These are phyloP conservation scores for Nakaseomyces uthaithaninus DNA, from an alignment of 1,139 yeast genomes.

Conservation along the genomic window DNA sequence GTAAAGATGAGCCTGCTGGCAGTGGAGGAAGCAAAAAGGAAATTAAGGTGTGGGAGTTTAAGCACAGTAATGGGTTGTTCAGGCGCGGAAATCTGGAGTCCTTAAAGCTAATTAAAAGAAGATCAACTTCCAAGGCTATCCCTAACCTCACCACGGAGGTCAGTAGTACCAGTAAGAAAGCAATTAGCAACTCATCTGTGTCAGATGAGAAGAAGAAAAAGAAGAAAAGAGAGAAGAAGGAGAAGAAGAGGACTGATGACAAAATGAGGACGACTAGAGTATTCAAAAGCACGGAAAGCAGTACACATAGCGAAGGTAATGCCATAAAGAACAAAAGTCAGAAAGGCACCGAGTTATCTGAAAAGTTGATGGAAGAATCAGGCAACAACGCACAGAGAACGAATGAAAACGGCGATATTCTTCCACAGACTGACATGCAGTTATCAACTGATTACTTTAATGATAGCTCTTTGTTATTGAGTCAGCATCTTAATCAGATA, in stretches of 20 bases:
- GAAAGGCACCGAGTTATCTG: background rate
- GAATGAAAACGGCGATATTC: background rate
- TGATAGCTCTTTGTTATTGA: background rate
- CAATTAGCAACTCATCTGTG: too few species aligned
- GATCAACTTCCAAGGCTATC: conserved; percentile 43
- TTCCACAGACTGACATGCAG: background rate
- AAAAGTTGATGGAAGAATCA: too few species aligned
- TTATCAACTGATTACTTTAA: background rate
- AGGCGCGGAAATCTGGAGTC: conserved; percentile 55
- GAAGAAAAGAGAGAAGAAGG: background rate
- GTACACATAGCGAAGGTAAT: background rate
- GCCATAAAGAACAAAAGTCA: too few species aligned
- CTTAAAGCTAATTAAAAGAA: conserved; percentile 51
- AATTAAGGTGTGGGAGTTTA: conserved; percentile 53
- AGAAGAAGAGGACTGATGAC: background rate
- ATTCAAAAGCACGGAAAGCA: background rate
- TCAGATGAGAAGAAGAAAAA: background rate
- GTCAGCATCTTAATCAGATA: conserved; percentile 10
- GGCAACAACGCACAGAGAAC: conserved; percentile 3
- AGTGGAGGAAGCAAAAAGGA: background rate
- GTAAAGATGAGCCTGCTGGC: conserved; percentile 10
- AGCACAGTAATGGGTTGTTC: conserved; percentile 58
- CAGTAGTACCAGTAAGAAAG: too few species aligned
- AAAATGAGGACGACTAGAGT: background rate
- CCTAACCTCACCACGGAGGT: background rate